Evolutionary conservation across 352 stramenopile species (phyloP), one percentile per base, ranked within the genome.

Genomic region (Blastocystis sp.): DNA sequence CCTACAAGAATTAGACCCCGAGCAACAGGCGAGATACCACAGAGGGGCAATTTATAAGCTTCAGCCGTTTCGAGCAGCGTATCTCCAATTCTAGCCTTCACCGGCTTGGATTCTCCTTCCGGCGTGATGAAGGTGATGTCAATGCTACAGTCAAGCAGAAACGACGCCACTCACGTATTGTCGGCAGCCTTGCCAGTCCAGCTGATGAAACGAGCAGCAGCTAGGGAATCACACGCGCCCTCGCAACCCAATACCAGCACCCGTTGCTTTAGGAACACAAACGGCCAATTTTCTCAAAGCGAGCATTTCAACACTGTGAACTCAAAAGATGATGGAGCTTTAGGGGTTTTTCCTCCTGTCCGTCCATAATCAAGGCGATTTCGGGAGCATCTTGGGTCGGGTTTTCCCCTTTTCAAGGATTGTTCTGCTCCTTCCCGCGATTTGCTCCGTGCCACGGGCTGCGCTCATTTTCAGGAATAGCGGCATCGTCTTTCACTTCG

Each of bases 101-200:
- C 74, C 19, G 74, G 65, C 61, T 33, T 85, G 37, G 74, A 85
- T 85, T 85, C 60, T 50, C 74, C 74, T 50, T 85, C 55, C 31
- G 74, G 74, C 26, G 74, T 67, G 45, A 85, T 85, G 74, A 85
- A 85, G 37, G 74, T 85, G 35, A 85, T 51, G 70, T 85, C 74
- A 51, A 85, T 85, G 31, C 74, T 85, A 85, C 33, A 67, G 24
- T 50, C 29, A 69, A 70, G 10, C 26, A n/a, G 37, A 24, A 66
- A 37, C 50, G 19, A 66, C 31, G n/a, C 31, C 35, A 37, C n/a
- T 31, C 50, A 85, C 74, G 74, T 85, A 29, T 85, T 85, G 50
- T 61, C 31, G 12, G 60, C 74, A 10, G 55, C 51, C n/a, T 51
- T 59, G n/a, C 74, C 55, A 3, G 74, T 70, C 74, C 74, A 85